Evolutionary conservation across 768 basidiomycete genomes (phyloP).

Genomic region (Rhodocollybia butyracea): DNA sequence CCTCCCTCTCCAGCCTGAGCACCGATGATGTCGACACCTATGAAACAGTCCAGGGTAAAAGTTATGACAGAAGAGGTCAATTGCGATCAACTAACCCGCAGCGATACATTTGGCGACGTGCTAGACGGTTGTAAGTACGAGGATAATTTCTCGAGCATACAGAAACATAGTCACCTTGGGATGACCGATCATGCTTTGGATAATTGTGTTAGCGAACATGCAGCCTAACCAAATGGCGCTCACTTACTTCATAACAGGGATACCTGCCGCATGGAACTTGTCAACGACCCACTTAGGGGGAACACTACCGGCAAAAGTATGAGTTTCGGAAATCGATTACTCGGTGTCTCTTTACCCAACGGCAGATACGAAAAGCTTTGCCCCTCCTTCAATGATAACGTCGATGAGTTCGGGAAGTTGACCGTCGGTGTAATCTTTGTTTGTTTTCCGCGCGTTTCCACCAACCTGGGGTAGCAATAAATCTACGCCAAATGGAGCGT

Average conservation of each 20-base stretch:
- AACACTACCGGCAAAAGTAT: constrained; percentile 43
- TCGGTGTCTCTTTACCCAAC: constrained; percentile 28
- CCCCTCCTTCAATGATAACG: constrained; percentile 71
- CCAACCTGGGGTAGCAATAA: constrained; percentile 81
- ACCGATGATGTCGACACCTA: constrained; percentile 88
- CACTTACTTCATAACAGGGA: constrained; percentile 82
- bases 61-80: neutral
- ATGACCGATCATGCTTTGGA: constrained; percentile 73
- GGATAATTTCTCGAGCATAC: constrained; percentile 1
- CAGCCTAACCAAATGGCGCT: neutral
- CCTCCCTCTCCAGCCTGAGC: constrained; percentile 88
- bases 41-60: neutral
- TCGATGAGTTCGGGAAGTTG: constrained; percentile 76
- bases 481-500: constrained; percentile 80
- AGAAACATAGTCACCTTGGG: constrained; percentile 53
- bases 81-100: constrained; percentile 39
- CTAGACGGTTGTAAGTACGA: constrained; percentile 27
- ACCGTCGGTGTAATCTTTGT: constrained; percentile 79
- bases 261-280: constrained; percentile 73
- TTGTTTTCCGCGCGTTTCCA: constrained; percentile 81
- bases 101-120: constrained; percentile 75
- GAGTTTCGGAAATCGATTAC: too few relatives aligned
- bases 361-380: constrained; percentile 79
- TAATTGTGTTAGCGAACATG: constrained; percentile 7
- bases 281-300: constrained; percentile 83